Evolutionary conservation across 176 grass and related monocot genomes (phyloP), one percentile per base, ranked within the genome.

Genomic region (Poa annua): DNA sequence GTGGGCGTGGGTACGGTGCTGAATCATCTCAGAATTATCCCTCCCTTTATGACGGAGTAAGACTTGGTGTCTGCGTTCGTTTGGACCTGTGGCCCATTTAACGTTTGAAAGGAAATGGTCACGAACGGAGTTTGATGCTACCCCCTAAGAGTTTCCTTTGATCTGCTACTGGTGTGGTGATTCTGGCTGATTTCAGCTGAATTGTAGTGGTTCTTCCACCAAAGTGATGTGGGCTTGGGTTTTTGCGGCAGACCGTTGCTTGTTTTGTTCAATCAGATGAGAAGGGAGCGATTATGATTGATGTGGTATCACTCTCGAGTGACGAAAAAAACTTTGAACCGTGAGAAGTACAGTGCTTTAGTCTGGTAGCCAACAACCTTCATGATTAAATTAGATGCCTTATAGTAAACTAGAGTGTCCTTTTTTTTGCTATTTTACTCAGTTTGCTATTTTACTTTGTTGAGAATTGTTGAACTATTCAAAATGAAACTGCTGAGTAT

Each of bases 291-390:
- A 47, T 12, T 54, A 44, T 45, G 41, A 15, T 77, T 53, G 16
- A 51, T 53, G 11, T 0, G 1, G 49, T 60, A 51, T 60, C 7
- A 4, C 32, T 68, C 35, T 85, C 8, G 64, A 39, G 25, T n/a
- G 6, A 81, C 16, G n/a, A 55, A 14, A 22, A 11, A 14, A 39
- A 56, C 71, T 14, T 47, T 19, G 55, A 6, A 5, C 78, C 73
- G 51, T 55, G 15, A 51, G 17, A 71, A 36, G 20, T 84, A 64
- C 50, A n/a, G 65, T 68, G 80, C n/a, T 49, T 17, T 55, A 53
- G 54, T 13, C n/a, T 82, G 38, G 65, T 26, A 33, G 48, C 14
- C 6, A 48, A 26, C 12, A 49, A 0, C 41, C 52, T 17, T 16
- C 8, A 6, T 44, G 24, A 32, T 34, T 76, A 63, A 50, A 36